Percentiles rank a stretch among this genome's conserved stretches.
phyloP scores from a whole-genome alignment of 2,329 filamentous ascomycete genomes.

The Calonectria hongkongensis region DNA sequence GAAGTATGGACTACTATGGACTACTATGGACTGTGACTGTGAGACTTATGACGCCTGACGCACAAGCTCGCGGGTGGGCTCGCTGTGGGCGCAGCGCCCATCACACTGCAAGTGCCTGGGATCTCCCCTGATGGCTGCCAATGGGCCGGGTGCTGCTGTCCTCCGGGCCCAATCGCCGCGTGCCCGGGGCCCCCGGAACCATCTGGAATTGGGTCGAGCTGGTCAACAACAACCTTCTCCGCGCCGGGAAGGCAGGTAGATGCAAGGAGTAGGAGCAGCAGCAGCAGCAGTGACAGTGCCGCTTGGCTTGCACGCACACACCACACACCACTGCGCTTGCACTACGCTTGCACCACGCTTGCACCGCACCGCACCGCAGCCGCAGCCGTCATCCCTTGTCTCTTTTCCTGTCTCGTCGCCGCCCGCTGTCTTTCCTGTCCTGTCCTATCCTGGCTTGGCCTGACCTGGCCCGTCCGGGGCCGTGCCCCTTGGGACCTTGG shows the following conservation, averaged over 20 bases:
- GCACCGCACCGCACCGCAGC: conserved; percentile 15
- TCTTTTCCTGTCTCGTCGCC: not conserved
- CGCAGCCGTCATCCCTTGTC: conserved; percentile 27
- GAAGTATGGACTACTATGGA: no score
- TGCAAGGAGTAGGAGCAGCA: conserved; percentile 15
- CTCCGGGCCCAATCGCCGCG: conserved; percentile 10
- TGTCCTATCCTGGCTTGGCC: not conserved
- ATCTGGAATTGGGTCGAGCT: conserved; percentile 20
- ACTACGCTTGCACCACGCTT: not conserved
- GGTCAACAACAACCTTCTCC: not conserved
- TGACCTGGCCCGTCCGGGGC: conserved; percentile 16
- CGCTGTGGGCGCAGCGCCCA: not conserved
- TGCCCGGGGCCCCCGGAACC: conserved; percentile 6
- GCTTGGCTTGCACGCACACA: no score
- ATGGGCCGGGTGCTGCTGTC: not conserved
- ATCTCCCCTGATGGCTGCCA: conserved; percentile 2
- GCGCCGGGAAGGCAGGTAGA: not conserved
- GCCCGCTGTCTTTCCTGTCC: no score
- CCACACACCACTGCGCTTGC: no score
- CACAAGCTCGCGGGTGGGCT: conserved; percentile 4
- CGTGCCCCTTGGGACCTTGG: conserved; percentile 1
- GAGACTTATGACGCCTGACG: conserved; percentile 5
- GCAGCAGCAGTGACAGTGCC: not conserved
- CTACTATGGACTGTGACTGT: no score
- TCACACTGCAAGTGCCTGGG: conserved; percentile 10